Conservation (phyloP, 805 yeast species). For the Candida chilensis region DNA sequence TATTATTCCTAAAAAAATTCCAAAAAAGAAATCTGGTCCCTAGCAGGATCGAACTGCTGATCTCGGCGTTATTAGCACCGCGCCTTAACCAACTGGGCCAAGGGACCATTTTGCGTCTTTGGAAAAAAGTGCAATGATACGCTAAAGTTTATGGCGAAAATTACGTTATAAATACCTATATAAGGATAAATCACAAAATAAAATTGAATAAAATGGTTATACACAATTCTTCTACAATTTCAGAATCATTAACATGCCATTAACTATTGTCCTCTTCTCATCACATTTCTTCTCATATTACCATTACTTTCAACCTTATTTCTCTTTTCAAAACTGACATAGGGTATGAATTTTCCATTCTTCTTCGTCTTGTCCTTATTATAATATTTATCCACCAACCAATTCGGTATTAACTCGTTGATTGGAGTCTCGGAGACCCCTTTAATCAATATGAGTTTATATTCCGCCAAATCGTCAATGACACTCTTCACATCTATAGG, state of each 20-base stretch:
- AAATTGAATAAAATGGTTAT: not conserved
- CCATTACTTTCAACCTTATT: slow-evolving; percentile 45
- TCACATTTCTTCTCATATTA: slow-evolving; percentile 48
- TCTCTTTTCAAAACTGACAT: slow-evolving; percentile 23
- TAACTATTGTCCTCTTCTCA: slow-evolving; percentile 23
- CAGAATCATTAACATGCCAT: too few relatives aligned
- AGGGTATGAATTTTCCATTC: slow-evolving; percentile 24
- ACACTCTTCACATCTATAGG: slow-evolving; percentile 21
- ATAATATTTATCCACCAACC: slow-evolving; percentile 8
- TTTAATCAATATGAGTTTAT: slow-evolving; percentile 36
- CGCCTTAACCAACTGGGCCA: slow-evolving; percentile 48
- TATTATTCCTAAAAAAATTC: too few relatives aligned
- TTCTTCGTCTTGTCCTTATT: slow-evolving; percentile 7
- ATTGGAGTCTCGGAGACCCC: slow-evolving; percentile 64
- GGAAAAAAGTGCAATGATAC: too few relatives aligned
- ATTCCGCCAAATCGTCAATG: slow-evolving; percentile 13
- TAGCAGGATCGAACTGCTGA: slow-evolving; percentile 48
- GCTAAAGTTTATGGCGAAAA: too few relatives aligned
- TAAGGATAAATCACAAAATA: too few relatives aligned
- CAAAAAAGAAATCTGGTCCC: too few relatives aligned
- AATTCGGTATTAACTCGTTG: slow-evolving; percentile 34
- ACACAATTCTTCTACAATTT: not conserved
- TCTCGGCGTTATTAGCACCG: slow-evolving; percentile 46
- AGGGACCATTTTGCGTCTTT: slow-evolving; percentile 29
- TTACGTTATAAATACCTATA: too few relatives aligned